Conservation (phyloP, 2,329 filamentous ascomycete genomes). For the Aspergillus thermomutatus region DNA sequence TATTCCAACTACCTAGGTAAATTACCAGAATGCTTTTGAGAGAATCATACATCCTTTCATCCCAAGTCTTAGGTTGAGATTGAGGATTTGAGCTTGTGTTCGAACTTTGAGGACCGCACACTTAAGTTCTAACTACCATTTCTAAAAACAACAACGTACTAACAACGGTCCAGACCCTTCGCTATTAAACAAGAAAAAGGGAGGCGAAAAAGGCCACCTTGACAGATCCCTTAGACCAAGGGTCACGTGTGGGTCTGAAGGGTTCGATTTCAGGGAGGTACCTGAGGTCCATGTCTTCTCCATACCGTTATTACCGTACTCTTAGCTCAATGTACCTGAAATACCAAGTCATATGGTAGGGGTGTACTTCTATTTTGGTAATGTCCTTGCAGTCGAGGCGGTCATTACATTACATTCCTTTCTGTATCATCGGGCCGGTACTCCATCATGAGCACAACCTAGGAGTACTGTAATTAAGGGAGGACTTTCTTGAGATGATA, state of each 20-base stretch:
- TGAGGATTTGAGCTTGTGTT: neutral
- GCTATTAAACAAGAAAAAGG: neutral
- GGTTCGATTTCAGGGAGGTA: slow-evolving; percentile 6
- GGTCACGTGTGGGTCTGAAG: slow-evolving; percentile 16
- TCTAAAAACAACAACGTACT: neutral
- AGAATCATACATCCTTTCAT: neutral
- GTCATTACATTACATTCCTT: neutral
- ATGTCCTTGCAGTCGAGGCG: neutral
- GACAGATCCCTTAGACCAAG: slow-evolving; percentile 11
- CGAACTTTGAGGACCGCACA: neutral
- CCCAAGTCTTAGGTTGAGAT: neutral
- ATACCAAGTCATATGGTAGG: neutral
- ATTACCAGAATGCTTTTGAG: neutral
- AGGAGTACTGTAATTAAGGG: neutral
- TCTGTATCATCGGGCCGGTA: neutral
- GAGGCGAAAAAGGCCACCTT: slow-evolving; percentile 16
- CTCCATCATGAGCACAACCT: neutral
- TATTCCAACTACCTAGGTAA: neutral
- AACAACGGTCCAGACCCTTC: neutral
- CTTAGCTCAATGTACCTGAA: neutral
- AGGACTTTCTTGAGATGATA: neutral
- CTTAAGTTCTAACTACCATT: neutral
- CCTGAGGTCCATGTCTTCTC: too few species aligned
- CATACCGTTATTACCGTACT: too few species aligned
- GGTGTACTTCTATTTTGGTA: neutral